Conservation (phyloP, 441 rosid species). For the Adansonia gregorii region DNA sequence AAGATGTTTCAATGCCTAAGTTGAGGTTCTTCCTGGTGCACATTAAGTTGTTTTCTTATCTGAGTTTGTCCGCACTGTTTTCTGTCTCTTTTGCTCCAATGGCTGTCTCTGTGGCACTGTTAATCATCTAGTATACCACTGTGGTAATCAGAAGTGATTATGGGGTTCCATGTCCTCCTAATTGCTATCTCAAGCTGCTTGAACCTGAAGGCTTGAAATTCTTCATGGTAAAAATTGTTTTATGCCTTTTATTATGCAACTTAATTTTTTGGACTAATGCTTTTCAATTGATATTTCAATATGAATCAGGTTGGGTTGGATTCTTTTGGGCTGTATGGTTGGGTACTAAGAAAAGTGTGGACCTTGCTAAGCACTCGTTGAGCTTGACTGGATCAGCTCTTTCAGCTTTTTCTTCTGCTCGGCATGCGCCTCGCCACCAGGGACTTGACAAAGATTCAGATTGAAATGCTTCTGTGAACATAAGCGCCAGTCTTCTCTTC, state of each 20-base stretch:
- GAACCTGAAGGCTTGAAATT: conserved; percentile 2
- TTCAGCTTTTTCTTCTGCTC: conserved; percentile 50
- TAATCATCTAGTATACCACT: not conserved
- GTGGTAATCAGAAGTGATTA: not conserved
- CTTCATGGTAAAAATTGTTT: not conserved
- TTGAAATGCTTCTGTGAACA: not conserved
- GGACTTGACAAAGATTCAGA: conserved; percentile 30
- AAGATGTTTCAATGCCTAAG: not conserved
- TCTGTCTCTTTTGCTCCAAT: not conserved
- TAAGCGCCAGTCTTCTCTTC: not conserved
- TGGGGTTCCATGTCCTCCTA: not conserved
- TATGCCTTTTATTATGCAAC: conserved; percentile 7
- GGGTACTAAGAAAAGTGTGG: conserved; percentile 61
- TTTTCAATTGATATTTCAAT: conserved; percentile 22
- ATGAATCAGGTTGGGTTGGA: conserved; percentile 84
- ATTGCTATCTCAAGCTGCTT: not conserved
- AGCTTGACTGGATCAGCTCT: conserved; percentile 61
- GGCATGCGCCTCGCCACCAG: conserved; percentile 32
- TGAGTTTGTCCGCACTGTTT: not conserved
- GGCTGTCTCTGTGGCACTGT: not conserved
- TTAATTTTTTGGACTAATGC: not conserved
- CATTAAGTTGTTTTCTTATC: not conserved
- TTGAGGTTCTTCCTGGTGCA: not conserved
- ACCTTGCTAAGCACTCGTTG: conserved; percentile 66
- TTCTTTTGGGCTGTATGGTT: conserved; percentile 77